Evolutionary conservation across 2,329 filamentous ascomycete species (phyloP).

Genomic region (Alternaria sp.): DNA sequence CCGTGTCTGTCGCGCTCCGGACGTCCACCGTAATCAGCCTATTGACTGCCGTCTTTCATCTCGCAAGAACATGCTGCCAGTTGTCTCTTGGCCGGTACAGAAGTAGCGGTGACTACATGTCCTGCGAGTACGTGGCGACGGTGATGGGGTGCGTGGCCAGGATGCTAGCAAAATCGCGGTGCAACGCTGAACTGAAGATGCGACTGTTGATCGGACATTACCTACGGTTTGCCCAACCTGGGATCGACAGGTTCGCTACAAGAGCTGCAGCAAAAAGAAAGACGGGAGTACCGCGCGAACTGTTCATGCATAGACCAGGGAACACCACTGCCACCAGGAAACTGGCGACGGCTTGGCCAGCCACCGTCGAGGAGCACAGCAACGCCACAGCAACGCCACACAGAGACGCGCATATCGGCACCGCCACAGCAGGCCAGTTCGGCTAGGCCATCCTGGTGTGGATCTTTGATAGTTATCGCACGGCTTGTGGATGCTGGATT

Average conservation of each 20-base stretch:
- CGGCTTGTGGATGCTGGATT: slow-evolving; percentile 13
- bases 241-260: slow-evolving; percentile 3
- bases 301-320: slow-evolving; percentile 4
- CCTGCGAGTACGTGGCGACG: slow-evolving; percentile 16
- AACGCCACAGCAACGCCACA: background rate
- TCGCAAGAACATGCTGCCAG: background rate
- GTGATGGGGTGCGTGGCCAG: slow-evolving; percentile 5
- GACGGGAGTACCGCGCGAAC: slow-evolving; percentile 2
- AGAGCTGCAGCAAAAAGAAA: slow-evolving; percentile 8
- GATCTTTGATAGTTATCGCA: slow-evolving; percentile 21
- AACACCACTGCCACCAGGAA: background rate
- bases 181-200: slow-evolving; percentile 1
- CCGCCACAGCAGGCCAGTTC: slow-evolving; percentile 2
- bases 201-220: slow-evolving; percentile 1
- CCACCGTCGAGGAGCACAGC: slow-evolving; percentile 6
- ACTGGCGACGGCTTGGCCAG: background rate
- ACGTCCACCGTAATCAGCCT: background rate
- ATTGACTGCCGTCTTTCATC: background rate
- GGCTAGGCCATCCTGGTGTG: slow-evolving; percentile 9
- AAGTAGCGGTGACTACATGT: slow-evolving; percentile 14
- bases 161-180: background rate
- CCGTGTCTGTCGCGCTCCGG: slow-evolving; percentile 7
- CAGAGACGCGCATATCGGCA: slow-evolving; percentile 15
- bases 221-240: background rate
- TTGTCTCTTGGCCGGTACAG: background rate